Evolutionary conservation across 192 early-diverging fungal genomes (phyloP), one percentile per base, ranked within the genome.

Genomic region (Entophlyctis luteolus): DNA sequence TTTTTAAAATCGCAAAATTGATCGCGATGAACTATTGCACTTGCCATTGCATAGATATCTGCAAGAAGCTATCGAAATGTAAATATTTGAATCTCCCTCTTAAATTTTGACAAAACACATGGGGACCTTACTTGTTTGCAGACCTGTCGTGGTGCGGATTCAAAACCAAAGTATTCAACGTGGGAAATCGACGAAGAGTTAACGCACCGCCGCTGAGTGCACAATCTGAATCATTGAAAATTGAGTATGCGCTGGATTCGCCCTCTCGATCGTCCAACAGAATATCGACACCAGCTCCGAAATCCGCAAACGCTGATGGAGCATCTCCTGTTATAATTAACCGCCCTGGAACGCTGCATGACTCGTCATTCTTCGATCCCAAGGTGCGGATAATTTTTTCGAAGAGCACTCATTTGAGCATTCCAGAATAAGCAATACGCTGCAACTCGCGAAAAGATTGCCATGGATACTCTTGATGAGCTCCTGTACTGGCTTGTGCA

Each of bases 61-160:
- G 93, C 75, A 96, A 96, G 66, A 98, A 98, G 71, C 83, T 98
- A 27, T 85, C 87, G 68, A 87, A 94, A 47, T 98, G 93, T 81
- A 75, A 91, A 75, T 88, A 82, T 6, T 89, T 87, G 86, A 16
- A 23, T 48, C 36, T 25, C 0, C 35, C 1, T 55, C 0, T 77
- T 91, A 25, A 87, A 87, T 22, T 93, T 89, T 60, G 84, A 88
- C 65, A 90, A 89, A 12, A 88, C 0, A 57, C 23, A 1, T 48
- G 35, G 23, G 5, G 23, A 6, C 4, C 29, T 54, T 72, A 22
- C 20, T 47, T 65, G 33, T 38, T 38, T 38, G 20, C 23, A 72
- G 77, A 76, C 58, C 63, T 77, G 10, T 62, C 74, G 1, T 78
- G 74, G 68, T 79, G 70, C 48, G 75, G 78, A n/a, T 86, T 73